A percentile compares a stretch with the other conserved stretches of the same genome.
These are phyloP conservation scores for Cyberlindnera veronae DNA, from an alignment of 805 yeast species.

Conservation along the genomic window DNA sequence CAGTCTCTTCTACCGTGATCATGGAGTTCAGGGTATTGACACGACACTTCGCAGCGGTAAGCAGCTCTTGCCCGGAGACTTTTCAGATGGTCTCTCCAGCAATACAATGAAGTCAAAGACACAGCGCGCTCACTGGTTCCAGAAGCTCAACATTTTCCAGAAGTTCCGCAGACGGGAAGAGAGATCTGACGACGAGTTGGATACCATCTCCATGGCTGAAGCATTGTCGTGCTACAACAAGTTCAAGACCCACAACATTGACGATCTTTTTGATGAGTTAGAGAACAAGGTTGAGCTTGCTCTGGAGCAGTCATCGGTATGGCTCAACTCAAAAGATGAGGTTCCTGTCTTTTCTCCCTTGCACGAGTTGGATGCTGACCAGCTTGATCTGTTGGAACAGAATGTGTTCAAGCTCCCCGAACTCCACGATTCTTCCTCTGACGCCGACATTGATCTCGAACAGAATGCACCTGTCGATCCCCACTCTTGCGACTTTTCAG, in stretches of 20 bases:
- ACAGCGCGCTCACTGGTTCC: slow-evolving; percentile 9
- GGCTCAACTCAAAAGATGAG: background rate
- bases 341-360: slow-evolving; percentile 12
- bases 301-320: background rate
- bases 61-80: background rate
- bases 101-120: background rate
- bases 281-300: background rate
- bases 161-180: slow-evolving; percentile 2
- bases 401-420: slow-evolving; percentile 2
- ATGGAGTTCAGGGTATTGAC: slow-evolving; percentile 2
- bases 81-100: background rate
- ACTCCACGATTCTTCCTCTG: background rate
- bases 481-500: too few species aligned
- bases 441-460: background rate
- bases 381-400: slow-evolving; percentile 5
- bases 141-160: slow-evolving; percentile 6
- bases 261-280: slow-evolving; percentile 2
- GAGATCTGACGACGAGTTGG: background rate
- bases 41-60: slow-evolving; percentile 3
- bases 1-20: slow-evolving; percentile 2
- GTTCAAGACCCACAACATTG: slow-evolving; percentile 8
- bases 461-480: too few species aligned
- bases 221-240: slow-evolving; percentile 6
- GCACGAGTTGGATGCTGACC: slow-evolving; percentile 7
- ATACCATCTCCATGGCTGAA: background rate